Evolutionary conservation across 2,329 filamentous ascomycete species (phyloP), one percentile per base, ranked within the genome.

Genomic region (Fusarium tupiense): DNA sequence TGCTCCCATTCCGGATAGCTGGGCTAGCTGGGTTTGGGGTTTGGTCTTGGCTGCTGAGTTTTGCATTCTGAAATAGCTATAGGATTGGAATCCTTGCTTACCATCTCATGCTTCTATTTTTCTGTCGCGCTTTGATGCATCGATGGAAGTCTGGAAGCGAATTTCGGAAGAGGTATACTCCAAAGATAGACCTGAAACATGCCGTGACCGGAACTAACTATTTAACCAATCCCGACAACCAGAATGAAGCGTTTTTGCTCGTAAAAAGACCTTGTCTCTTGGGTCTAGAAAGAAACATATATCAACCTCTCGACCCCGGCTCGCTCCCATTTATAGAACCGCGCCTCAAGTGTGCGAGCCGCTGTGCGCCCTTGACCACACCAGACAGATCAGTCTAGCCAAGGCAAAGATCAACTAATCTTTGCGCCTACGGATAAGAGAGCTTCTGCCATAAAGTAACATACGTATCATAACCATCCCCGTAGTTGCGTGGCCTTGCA

Each of bases 241-340:
- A 59, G 29, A 64, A 56, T 33, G 46, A 64, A 73, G 52, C 47
- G 46, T 70, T 38, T 56, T 57, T 46, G n/a, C 54, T 38, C 47
- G 41, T 61, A 35, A 46, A 46, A 16, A 53, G 33, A 40, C 24
- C 26, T 52, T 65, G 29, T 31, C 46, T 31, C 46, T 35, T 31
- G 37, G 40, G 35, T 44, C 40, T 19, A 64, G 44, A 43, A 63
- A 41, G 22, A 43, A 63, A 33, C 8, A 12, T n/a, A 49, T 38
- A 59, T 26, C 52, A 60, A 47, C 60, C 63, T 56, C 60, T 52
- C 33, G 52, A 46, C 44, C 58, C 40, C 64, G 65, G 50, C 46
- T 41, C 37, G 40, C 35, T 47, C 65, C 76, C 76, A 77, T 75
- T 76, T 74, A 77, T 77, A 77, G 76, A 72, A 72, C 58, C 53